These are phyloP conservation scores for Syncephalastrum racemosum DNA, from an alignment of 371 early-diverging fungal species.

Conservation along the genomic window DNA sequence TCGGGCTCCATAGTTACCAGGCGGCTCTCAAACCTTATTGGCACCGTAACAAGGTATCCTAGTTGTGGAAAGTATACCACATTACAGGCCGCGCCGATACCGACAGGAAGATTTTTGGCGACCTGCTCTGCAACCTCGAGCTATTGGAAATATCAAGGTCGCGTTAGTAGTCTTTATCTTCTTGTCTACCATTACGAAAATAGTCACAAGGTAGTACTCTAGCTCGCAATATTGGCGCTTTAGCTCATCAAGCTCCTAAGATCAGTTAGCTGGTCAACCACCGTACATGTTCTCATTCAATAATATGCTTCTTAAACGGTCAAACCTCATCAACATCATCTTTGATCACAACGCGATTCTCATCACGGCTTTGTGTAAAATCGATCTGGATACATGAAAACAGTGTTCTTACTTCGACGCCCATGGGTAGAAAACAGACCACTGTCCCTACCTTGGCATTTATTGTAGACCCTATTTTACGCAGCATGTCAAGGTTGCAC, in stretches of 20 bases:
- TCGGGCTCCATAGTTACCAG: no score
- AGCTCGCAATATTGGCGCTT: conserved; percentile 59
- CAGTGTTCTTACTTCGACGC: background rate
- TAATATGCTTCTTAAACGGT: background rate
- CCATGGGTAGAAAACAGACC: background rate
- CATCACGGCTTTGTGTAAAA: conserved; percentile 62
- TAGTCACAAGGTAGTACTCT: conserved; percentile 50
- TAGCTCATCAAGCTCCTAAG: conserved; percentile 58
- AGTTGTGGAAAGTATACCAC: conserved; percentile 86
- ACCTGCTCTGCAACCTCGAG: conserved; percentile 64
- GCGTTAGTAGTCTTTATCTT: conserved; percentile 1
- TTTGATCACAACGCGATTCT: conserved; percentile 62
- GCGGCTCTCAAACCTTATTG: conserved; percentile 33
- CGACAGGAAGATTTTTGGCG: conserved; percentile 45
- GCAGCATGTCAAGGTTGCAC: conserved; percentile 37
- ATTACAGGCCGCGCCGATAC: conserved; percentile 53
- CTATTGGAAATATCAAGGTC: conserved; percentile 22
- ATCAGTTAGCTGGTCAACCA: background rate
- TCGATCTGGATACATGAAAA: conserved; percentile 61
- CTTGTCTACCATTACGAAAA: background rate
- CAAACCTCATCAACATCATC: conserved; percentile 55
- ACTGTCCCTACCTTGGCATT: conserved; percentile 37
- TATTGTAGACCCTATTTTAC: conserved; percentile 57
- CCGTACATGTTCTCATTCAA: background rate
- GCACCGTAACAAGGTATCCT: conserved; percentile 74